phyloP scores from a whole-genome alignment of 1,284 basidiomycete genomes.

The Melanopsichium pennsylvanicum region DNA sequence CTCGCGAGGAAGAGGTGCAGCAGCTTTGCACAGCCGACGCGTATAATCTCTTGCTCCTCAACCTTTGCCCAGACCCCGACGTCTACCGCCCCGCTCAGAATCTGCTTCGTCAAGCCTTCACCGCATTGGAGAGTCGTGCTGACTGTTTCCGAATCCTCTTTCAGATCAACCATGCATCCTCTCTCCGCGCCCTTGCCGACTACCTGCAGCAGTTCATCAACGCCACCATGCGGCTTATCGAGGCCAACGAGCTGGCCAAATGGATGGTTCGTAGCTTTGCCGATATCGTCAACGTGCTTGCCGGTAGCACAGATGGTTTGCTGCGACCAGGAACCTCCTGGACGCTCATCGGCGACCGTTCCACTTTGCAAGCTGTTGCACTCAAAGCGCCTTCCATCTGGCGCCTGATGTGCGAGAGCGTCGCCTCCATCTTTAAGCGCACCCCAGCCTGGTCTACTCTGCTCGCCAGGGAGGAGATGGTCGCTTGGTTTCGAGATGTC shows the following conservation, averaged over 20 bases:
- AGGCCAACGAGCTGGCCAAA: conserved; percentile 55
- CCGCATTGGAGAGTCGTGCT: conserved; percentile 44
- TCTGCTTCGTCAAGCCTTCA: conserved; percentile 53
- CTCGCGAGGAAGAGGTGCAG: conserved; percentile 38
- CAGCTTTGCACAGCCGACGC: conserved; percentile 43
- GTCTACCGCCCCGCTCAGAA: conserved; percentile 53
- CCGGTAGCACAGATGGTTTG: conserved; percentile 57
- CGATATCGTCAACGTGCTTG: conserved; percentile 61
- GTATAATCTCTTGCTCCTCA: conserved; percentile 45
- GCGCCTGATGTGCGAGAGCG: conserved; percentile 55
- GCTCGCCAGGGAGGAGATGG: conserved; percentile 51
- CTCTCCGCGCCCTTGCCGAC: conserved; percentile 40
- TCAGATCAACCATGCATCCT: conserved; percentile 32
- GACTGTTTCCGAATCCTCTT: conserved; percentile 58
- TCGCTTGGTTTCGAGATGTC: conserved; percentile 63
- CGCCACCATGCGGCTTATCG: conserved; percentile 37
- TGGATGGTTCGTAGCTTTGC: conserved; percentile 59
- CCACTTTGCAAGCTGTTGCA: conserved; percentile 28
- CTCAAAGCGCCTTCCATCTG: conserved; percentile 52
- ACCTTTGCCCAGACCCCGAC: conserved; percentile 48
- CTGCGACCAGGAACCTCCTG: conserved; percentile 55
- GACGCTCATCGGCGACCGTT: conserved; percentile 40
- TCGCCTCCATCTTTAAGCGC: conserved; percentile 57
- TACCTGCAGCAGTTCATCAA: conserved; percentile 47
- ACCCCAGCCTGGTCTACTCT: conserved; percentile 58